A percentile compares a stretch with the other conserved stretches of the same genome.
These are phyloP conservation scores for Russula sp. DNA, from an alignment of 768 basidiomycete genomes.

Conservation along the genomic window DNA sequence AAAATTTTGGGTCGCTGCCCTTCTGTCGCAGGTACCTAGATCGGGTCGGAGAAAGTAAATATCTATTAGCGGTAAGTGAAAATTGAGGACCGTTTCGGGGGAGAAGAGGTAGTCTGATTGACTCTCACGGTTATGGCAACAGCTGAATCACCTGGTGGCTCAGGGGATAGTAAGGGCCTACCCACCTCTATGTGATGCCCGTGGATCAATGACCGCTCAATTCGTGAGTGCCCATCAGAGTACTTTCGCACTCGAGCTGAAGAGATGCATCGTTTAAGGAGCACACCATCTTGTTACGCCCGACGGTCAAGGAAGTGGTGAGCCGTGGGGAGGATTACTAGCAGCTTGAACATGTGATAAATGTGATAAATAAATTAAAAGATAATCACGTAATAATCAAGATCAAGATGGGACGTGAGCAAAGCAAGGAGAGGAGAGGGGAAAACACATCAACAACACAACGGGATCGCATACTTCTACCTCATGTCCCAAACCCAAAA, in stretches of 20 bases:
- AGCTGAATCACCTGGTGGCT: conserved; percentile 86
- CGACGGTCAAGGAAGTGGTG: conserved; percentile 78
- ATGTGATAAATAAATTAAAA: neutral
- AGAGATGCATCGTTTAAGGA: conserved; percentile 40
- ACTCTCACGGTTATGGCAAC: conserved; percentile 7
- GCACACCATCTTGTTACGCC: conserved; percentile 78
- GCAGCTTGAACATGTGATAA: conserved; percentile 11
- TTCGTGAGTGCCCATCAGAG: conserved; percentile 43
- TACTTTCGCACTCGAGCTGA: neutral
- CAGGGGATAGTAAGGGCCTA: conserved; percentile 89
- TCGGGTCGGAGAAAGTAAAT: conserved; percentile 85
- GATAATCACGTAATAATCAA: neutral
- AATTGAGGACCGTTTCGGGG: neutral
- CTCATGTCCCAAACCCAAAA: neutral
- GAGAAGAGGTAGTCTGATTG: neutral
- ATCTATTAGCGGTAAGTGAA: conserved; percentile 72
- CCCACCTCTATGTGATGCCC: conserved; percentile 82
- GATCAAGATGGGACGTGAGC: neutral
- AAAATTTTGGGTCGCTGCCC: conserved; percentile 90
- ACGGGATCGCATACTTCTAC: neutral
- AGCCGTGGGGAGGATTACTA: conserved; percentile 81
- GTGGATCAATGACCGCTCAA: conserved; percentile 90
- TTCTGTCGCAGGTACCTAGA: conserved; percentile 96
- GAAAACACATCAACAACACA: neutral
- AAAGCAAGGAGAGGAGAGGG: neutral